A percentile compares a stretch with the other conserved stretches of the same genome.
Evolutionary conservation across 2,329 filamentous ascomycete genomes (phyloP).

Genomic region (Colletotrichum phormii): DNA sequence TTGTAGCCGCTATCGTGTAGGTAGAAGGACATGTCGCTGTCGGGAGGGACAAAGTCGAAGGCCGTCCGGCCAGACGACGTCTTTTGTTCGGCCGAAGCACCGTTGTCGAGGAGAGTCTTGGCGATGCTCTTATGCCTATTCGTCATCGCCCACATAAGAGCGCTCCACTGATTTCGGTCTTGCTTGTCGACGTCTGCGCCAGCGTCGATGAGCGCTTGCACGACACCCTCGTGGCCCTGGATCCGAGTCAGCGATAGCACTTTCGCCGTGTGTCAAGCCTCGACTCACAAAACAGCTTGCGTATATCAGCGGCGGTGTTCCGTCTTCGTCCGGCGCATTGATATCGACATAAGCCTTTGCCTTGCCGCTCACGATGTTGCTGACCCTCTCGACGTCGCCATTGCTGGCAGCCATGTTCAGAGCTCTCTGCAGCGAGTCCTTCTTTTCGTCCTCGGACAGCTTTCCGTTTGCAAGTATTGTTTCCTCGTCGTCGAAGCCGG

Average conservation of each 20-base stretch:
- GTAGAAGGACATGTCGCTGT: conserved; percentile 97
- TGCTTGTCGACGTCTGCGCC: conserved; percentile 92
- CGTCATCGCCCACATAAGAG: conserved; percentile 99
- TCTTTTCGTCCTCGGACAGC: conserved; percentile 81
- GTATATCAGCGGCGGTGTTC: conserved; percentile 96
- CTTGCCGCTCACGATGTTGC: conserved; percentile 78
- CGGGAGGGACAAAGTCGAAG: conserved; percentile 93
- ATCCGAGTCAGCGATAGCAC: conserved; percentile 8
- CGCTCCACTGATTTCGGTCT: conserved; percentile 96
- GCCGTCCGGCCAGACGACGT: conserved; percentile 94
- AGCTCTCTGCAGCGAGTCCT: conserved; percentile 83
- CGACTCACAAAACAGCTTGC: conserved; percentile 91
- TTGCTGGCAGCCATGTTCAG: conserved; percentile 97
- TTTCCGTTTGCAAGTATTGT: conserved; percentile 80
- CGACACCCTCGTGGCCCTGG: conserved; percentile 89
- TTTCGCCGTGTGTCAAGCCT: not conserved
- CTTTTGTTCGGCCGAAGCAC: conserved; percentile 94
- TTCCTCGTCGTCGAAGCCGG: conserved; percentile 82
- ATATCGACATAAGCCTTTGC: conserved; percentile 84
- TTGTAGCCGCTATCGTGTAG: conserved; percentile 93
- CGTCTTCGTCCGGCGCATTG: conserved; percentile 91
- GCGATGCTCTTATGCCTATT: conserved; percentile 97
- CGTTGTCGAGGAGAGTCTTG: conserved; percentile 90
- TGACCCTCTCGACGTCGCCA: conserved; percentile 86
- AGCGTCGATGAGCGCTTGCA: conserved; percentile 83